A percentile compares a stretch with the other conserved stretches of the same genome.
These are phyloP conservation scores for Lasiodiplodia sp. DNA, from an alignment of 2,329 filamentous ascomycete species.

Conservation along the genomic window DNA sequence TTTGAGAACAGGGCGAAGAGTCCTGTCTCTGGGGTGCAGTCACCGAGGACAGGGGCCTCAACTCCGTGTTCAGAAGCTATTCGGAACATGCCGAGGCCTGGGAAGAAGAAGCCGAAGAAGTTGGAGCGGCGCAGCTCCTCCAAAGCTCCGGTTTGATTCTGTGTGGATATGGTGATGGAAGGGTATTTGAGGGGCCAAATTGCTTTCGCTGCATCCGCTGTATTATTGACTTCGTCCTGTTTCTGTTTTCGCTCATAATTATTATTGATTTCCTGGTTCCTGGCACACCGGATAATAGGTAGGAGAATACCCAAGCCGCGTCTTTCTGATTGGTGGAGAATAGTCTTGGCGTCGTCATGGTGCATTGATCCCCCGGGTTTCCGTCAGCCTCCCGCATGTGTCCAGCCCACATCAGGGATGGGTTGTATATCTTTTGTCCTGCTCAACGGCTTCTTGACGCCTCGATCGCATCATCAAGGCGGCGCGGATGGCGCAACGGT, in stretches of 20 bases:
- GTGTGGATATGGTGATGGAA: neutral
- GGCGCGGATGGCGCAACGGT: neutral
- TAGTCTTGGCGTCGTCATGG: constrained; percentile 17
- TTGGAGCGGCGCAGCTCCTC: constrained; percentile 40
- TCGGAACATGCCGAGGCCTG: constrained; percentile 21
- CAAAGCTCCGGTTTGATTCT: neutral
- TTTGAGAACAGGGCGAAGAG: constrained; percentile 17
- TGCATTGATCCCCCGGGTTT: neutral
- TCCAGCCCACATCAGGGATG: constrained; percentile 2
- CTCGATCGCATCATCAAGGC: neutral
- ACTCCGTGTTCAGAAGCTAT: neutral
- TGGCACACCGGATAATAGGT: constrained; percentile 7
- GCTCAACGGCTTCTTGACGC: neutral
- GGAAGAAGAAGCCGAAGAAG: constrained; percentile 49
- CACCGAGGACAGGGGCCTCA: constrained; percentile 2
- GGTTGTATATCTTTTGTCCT: neutral
- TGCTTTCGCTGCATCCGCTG: neutral
- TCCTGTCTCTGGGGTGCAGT: neutral
- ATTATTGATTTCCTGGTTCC: neutral
- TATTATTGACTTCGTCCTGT: neutral
- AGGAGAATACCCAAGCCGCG: constrained; percentile 5
- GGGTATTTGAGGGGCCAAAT: neutral
- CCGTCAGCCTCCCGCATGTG: constrained; percentile 12
- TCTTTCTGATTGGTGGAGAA: constrained; percentile 22
- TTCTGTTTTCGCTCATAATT: neutral